Base-by-base conservation (phyloP, 768 basidiomycete genomes). In the Clavaria fumosa region DNA sequence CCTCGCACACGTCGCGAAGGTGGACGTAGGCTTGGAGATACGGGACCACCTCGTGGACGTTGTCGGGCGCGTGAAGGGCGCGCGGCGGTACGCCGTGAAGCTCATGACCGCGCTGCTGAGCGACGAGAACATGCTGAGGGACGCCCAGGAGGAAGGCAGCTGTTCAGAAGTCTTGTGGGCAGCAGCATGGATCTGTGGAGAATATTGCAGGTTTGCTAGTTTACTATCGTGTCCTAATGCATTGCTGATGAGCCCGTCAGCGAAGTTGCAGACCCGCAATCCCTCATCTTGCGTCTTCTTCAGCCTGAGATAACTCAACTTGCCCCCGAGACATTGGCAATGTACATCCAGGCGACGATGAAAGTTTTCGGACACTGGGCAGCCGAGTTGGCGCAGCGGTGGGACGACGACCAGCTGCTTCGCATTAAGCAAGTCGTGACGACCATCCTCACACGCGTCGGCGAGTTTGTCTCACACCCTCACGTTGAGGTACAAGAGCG, bases 131-230 rank as follows among this genome's bases (percentile, higher is more conserved):
- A 69, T 91, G 47, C 45, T 88, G 35, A 60, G 67, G 38, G 76
- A 75, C 51, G 74, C 76, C 2, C 58, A 62, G 14, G 78, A 84
- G 15, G 69, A 70, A 35, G 78, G 73, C 1, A 77, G 75, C 51
- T 91, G 85, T 48, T 71, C 77, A 0, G 85, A 91, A 50, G 72
- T 93, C 6, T 61, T 95, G 2, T 88, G 84, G 72, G 95, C 91
- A 0, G 91, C 90, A 7, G 88, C 89, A 4, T 99, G 86, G 84
- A 83, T 96, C 46, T 89, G 85, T 44, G 93, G 91, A 14, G 95
- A 99, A 58, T 86, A 88, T 53, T 78, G 81, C 68, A 67, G 75
- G 91, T 90, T 47, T 53, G 79, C 62, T 35, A 23, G 39, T 36
- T 17, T 21, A 22, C 15, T 14, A 18, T 19, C 2, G 7, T 2